Evolutionary conservation across 345 rosid genomes (phyloP).

Genomic region (Acer campestre): DNA sequence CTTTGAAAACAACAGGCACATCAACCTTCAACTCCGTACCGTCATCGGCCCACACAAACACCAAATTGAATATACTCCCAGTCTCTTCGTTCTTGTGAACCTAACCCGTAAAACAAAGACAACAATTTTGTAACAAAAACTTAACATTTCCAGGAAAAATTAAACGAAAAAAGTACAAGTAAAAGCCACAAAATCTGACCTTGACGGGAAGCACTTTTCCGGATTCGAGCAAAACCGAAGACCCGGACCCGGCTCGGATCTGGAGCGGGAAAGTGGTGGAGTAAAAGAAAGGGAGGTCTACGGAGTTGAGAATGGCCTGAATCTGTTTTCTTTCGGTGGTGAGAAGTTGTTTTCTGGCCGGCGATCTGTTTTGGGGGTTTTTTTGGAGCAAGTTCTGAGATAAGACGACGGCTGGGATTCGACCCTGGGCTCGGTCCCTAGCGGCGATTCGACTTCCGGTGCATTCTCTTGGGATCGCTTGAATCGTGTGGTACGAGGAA

Average conservation of each 20-base stretch:
- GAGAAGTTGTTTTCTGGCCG: slow-evolving; percentile 63
- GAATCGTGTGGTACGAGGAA: slow-evolving; percentile 57
- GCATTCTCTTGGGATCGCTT: slow-evolving; percentile 72
- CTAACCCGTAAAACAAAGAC: slow-evolving; percentile 32
- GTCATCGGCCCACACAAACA: slow-evolving; percentile 87
- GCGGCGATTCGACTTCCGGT: slow-evolving; percentile 61
- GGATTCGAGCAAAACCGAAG: slow-evolving; percentile 63
- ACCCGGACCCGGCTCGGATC: slow-evolving; percentile 84
- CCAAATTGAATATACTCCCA: slow-evolving; percentile 82
- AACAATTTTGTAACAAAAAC: neutral
- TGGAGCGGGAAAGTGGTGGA: slow-evolving; percentile 80
- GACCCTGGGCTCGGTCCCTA: slow-evolving; percentile 67
- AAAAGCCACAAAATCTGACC: slow-evolving; percentile 32
- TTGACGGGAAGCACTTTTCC: slow-evolving; percentile 83
- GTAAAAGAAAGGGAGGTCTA: slow-evolving; percentile 65
- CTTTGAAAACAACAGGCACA: slow-evolving; percentile 85
- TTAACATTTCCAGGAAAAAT: neutral
- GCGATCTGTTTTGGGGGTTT: slow-evolving; percentile 33
- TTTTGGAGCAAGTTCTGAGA: slow-evolving; percentile 52
- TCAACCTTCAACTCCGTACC: slow-evolving; percentile 76
- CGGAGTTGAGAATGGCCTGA: slow-evolving; percentile 60
- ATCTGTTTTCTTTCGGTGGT: slow-evolving; percentile 79
- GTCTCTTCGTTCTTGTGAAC: slow-evolving; percentile 79
- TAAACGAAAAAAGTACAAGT: neutral
- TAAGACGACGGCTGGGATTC: slow-evolving; percentile 82